Evolutionary conservation across 371 early-diverging fungal genomes (phyloP).

Genomic region (Mortierella sp.): DNA sequence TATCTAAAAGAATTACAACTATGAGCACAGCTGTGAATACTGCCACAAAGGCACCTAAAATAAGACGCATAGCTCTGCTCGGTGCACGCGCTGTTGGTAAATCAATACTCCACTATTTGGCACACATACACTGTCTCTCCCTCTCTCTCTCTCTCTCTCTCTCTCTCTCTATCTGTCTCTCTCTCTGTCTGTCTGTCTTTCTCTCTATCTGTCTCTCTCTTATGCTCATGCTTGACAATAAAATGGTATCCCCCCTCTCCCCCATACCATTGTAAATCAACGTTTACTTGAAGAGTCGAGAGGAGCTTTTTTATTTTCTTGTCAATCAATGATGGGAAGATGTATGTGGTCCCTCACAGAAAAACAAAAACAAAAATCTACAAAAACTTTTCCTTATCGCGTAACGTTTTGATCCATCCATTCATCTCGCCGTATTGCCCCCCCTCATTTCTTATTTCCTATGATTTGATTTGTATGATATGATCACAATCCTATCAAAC

Average conservation of each 20-base stretch:
- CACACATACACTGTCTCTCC: not conserved
- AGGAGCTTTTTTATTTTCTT: not conserved
- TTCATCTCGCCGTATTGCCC: not conserved
- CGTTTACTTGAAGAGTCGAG: not conserved
- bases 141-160: slow-evolving; percentile 8
- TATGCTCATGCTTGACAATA: not conserved
- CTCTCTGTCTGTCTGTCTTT: not conserved
- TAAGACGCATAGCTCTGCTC: slow-evolving; percentile 28
- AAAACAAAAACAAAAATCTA: not conserved
- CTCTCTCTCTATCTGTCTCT: not conserved
- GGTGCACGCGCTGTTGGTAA: slow-evolving; percentile 39
- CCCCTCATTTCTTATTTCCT: not conserved
- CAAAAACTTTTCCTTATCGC: not conserved
- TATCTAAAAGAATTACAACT: not conserved
- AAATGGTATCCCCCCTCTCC: not conserved
- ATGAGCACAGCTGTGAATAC: slow-evolving; percentile 32
- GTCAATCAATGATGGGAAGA: too few relatives aligned
- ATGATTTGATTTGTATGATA: not conserved
- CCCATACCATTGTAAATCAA: not conserved
- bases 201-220: slow-evolving; percentile 11
- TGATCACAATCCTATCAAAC: too few relatives aligned
- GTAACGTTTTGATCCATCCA: not conserved
- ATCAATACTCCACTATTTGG: not conserved
- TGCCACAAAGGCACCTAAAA: slow-evolving; percentile 16
- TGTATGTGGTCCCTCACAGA: too few relatives aligned